Conservation (phyloP, 1,139 yeast species). For the Pichia sp. region DNA sequence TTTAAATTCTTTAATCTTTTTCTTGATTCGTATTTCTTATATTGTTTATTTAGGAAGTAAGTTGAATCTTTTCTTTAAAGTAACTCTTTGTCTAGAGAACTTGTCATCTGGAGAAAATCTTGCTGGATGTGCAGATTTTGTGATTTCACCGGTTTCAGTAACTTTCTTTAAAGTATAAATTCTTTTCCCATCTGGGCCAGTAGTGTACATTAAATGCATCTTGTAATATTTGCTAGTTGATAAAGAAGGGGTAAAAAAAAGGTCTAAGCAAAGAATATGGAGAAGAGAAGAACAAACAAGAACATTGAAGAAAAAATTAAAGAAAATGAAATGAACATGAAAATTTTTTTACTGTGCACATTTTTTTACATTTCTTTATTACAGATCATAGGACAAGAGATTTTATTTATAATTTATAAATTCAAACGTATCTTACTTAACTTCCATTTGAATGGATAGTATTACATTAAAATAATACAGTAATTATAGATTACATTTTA, state of each 20-base stretch:
- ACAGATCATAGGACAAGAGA: too few relatives aligned
- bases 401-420: too few relatives aligned
- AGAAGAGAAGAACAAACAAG: too few relatives aligned
- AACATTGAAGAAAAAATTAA: too few relatives aligned
- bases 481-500: too few relatives aligned
- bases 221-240: not conserved
- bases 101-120: slow-evolving; percentile 99
- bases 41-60: slow-evolving; percentile 68
- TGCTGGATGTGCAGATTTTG: slow-evolving; percentile 99
- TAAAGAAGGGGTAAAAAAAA: not conserved
- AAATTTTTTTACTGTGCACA: too few relatives aligned
- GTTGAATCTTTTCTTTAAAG: slow-evolving; percentile 90
- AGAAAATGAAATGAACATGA: too few relatives aligned
- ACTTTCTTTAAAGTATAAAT: slow-evolving; percentile 82
- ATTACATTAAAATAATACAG: too few relatives aligned
- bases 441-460: too few relatives aligned
- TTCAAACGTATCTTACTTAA: too few relatives aligned
- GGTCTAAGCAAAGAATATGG: not conserved
- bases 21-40: not conserved
- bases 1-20: not conserved
- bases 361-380: too few relatives aligned
- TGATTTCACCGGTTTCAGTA: slow-evolving; percentile 84
- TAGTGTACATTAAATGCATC: slow-evolving; percentile 99
- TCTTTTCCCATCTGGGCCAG: slow-evolving; percentile 92
- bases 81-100: slow-evolving; percentile 97